Base-by-base conservation (phyloP, 192 early-diverging fungal genomes). In the Backusella westeae region DNA sequence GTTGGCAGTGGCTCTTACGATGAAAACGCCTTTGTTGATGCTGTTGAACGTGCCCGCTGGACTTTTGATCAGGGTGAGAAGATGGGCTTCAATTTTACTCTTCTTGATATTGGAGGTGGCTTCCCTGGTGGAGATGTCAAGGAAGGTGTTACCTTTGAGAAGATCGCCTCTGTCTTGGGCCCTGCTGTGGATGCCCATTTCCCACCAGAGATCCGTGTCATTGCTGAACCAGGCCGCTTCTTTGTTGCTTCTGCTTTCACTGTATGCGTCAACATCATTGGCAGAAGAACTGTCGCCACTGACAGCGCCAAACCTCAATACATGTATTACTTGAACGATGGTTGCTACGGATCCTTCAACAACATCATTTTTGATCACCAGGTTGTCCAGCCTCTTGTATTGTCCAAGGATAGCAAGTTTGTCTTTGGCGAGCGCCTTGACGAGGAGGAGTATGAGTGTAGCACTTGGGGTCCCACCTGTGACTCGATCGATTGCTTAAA, bases 311-410 rank as follows among this genome's bases (percentile, higher is more conserved):
- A 72, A 66, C 76, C 78, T 34, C 75, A 83, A 44, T 91, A 83
- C 70, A 89, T 90, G 87, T 90, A 99, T 86, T 99, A 99, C 85
- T 92, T 99, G 83, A 99, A 99, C 81, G 98, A 99, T 80, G 98
- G 98, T 67, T 92, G 97, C 87, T 99, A 99, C 79, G 97, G 95
- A 67, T 91, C 91, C 81, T 98, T 99, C 89, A 99, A 99, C 89
- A 97, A 96, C 86, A 93, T 98, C 86, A 91, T 96, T 73, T 99
- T 97, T 86, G 98, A 99, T 85, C 97, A 99, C 84, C 91, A 91
- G 75, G 75, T 88, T 38, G 92, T 94, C 32, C 71, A 82, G 42
- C 92, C 97, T 34, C 80, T 90, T 34, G 74, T 78, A 3, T 75
- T 78, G 59, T 26, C 35, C 14, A 78, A 78, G 41, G 78, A 79